These are phyloP conservation scores for Nelumbo lutea DNA, from an alignment of 164 flowering plant genomes.

Conservation along the genomic window DNA sequence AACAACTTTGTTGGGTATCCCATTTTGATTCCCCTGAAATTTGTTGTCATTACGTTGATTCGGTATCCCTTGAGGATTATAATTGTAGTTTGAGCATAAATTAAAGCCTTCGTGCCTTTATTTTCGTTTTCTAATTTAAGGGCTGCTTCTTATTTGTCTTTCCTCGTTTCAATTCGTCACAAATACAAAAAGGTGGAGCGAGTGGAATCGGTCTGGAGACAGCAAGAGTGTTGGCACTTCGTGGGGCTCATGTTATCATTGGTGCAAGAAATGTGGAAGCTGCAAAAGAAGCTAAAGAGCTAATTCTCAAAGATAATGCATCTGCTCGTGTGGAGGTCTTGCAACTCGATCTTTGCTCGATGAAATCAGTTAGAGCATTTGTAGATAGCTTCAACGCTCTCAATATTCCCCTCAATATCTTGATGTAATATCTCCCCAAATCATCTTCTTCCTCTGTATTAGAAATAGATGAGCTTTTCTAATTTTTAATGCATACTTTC, in stretches of 20 bases:
- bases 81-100: neutral
- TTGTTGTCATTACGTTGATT: too few species aligned
- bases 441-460: neutral
- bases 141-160: neutral
- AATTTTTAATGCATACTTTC: neutral
- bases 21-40: too few species aligned
- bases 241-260: constrained; percentile 75
- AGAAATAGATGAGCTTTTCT: neutral
- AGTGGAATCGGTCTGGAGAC: constrained; percentile 96
- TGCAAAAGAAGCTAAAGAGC: constrained; percentile 63
- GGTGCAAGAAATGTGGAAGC: constrained; percentile 81
- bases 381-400: constrained; percentile 56
- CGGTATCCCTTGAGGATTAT: neutral
- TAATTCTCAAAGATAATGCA: constrained; percentile 42
- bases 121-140: neutral
- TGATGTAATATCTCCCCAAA: constrained; percentile 44
- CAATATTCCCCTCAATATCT: constrained; percentile 77
- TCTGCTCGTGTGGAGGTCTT: constrained; percentile 55
- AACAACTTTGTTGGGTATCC: too few species aligned
- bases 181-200: constrained; percentile 65
- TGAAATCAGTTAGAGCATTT: constrained; percentile 61
- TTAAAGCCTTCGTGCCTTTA: too few species aligned
- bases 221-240: constrained; percentile 70
- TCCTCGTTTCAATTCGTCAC: neutral
- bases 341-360: constrained; percentile 74